Evolutionary conservation across 768 basidiomycete genomes (phyloP).

Genomic region (Lepiota venenata): DNA sequence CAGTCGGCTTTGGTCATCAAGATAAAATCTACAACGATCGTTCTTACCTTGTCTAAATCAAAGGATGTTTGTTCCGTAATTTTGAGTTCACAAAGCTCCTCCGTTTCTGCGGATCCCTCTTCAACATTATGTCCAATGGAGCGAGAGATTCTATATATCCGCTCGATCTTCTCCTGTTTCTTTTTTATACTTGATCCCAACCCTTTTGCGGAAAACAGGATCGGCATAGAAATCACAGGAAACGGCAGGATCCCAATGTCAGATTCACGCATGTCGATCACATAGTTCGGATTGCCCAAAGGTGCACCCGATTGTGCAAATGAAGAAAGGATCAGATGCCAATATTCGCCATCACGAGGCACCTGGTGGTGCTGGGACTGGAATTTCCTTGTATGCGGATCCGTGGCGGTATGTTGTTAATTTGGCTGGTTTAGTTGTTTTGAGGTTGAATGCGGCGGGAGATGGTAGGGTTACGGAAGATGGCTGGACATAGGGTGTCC

Average conservation of each 20-base stretch:
- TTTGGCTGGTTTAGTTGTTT: conserved; percentile 46
- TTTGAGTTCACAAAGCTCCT: conserved; percentile 27
- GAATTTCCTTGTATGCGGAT: conserved; percentile 74
- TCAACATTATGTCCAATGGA: conserved; percentile 15
- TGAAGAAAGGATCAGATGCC: conserved; percentile 56
- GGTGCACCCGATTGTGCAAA: conserved; percentile 9
- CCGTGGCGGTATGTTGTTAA: conserved; percentile 70
- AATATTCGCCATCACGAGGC: conserved; percentile 52
- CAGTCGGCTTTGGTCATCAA: conserved; percentile 26
- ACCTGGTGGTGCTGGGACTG: conserved; percentile 58
- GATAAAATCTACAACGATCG: conserved; percentile 4
- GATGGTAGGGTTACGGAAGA: background rate
- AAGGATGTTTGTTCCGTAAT: conserved; percentile 84
- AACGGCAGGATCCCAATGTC: conserved; percentile 46
- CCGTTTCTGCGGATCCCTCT: background rate
- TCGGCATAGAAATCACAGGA: conserved; percentile 68
- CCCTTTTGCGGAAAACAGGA: conserved; percentile 34
- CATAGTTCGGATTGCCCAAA: conserved; percentile 14
- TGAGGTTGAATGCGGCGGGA: conserved; percentile 12
- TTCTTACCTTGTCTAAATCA: conserved; percentile 85
- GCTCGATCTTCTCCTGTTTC: conserved; percentile 70
- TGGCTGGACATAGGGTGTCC: conserved; percentile 34
- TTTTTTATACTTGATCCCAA: conserved; percentile 21
- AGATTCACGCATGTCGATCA: conserved; percentile 39
- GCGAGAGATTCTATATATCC: conserved; percentile 43